phyloP scores from a whole-genome alignment of 352 stramenopile genomes.

The Phytophthora crassamura region DNA sequence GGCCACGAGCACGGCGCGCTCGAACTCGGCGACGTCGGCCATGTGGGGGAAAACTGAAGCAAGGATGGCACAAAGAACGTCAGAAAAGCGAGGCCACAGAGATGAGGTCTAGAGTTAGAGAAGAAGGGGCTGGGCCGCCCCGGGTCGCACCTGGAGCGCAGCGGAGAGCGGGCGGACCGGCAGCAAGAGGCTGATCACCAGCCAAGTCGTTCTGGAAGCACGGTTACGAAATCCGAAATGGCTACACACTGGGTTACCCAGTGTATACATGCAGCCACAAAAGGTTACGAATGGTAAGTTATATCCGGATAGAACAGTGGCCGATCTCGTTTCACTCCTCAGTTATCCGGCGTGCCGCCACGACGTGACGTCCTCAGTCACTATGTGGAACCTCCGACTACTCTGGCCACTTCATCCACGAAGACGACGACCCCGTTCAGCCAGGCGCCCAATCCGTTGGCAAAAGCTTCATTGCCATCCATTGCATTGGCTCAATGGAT shows the following conservation, averaged over 20 bases:
- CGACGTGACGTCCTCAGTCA: too few species aligned
- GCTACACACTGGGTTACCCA: too few species aligned
- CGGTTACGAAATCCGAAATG: too few species aligned
- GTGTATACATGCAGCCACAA: too few species aligned
- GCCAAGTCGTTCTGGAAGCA: too few species aligned
- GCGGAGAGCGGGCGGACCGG: background rate
- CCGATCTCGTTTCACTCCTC: too few species aligned
- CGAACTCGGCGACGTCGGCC: constrained; percentile 60
- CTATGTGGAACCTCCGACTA: constrained; percentile 1
- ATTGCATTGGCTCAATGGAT: constrained; percentile 39
- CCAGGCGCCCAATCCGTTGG: constrained; percentile 42
- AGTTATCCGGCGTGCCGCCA: too few species aligned
- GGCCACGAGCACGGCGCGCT: constrained; percentile 77
- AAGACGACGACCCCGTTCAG: constrained; percentile 10
- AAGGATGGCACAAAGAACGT: background rate
- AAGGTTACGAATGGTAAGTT: too few species aligned
- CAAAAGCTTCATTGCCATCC: constrained; percentile 34
- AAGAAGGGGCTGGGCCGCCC: background rate
- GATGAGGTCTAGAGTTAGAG: background rate
- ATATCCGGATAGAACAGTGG: too few species aligned
- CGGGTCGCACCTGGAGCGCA: constrained; percentile 4
- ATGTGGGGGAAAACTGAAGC: constrained; percentile 20
- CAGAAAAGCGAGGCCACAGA: too few species aligned
- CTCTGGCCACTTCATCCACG: background rate
- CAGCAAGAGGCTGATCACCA: background rate